A percentile compares a stretch with the other conserved stretches of the same genome.
Evolutionary conservation across 2,329 filamentous ascomycete species (phyloP).

Genomic region (Penicillium griseofulvum): DNA sequence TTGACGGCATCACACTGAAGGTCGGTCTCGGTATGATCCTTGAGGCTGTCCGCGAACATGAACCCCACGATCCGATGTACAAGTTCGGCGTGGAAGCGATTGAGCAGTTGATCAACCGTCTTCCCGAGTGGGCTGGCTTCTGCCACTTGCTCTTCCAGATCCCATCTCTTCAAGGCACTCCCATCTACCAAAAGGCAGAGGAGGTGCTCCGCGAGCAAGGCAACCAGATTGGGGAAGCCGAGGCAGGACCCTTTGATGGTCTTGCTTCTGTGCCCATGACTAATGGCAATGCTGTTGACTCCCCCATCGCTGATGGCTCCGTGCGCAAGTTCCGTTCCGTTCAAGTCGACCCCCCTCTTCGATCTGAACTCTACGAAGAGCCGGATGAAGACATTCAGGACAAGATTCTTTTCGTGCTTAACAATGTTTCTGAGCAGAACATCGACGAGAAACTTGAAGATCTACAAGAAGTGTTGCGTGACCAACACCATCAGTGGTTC

Average conservation of each 20-base stretch:
- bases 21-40: slow-evolving; percentile 96
- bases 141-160: slow-evolving; percentile 82
- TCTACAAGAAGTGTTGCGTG: slow-evolving; percentile 72
- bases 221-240: slow-evolving; percentile 56
- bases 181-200: slow-evolving; percentile 78
- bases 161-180: slow-evolving; percentile 76
- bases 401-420: slow-evolving; percentile 91
- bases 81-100: slow-evolving; percentile 96
- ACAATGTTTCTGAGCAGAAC: slow-evolving; percentile 92
- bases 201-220: slow-evolving; percentile 72
- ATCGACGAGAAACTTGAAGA: slow-evolving; percentile 80
- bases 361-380: slow-evolving; percentile 68
- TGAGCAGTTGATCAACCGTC: slow-evolving; percentile 77
- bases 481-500: slow-evolving; percentile 92
- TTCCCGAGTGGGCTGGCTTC: slow-evolving; percentile 93
- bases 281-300: slow-evolving; percentile 70
- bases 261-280: slow-evolving; percentile 48
- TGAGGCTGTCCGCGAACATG: slow-evolving; percentile 87
- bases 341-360: slow-evolving; percentile 67
- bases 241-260: slow-evolving; percentile 39
- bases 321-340: slow-evolving; percentile 74
- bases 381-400: slow-evolving; percentile 83
- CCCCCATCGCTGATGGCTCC: slow-evolving; percentile 57
- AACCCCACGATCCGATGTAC: slow-evolving; percentile 86
- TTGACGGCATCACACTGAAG: slow-evolving; percentile 85